These are phyloP conservation scores for Moesziomyces sp. DNA, from an alignment of 1,284 basidiomycete species.

Conservation along the genomic window DNA sequence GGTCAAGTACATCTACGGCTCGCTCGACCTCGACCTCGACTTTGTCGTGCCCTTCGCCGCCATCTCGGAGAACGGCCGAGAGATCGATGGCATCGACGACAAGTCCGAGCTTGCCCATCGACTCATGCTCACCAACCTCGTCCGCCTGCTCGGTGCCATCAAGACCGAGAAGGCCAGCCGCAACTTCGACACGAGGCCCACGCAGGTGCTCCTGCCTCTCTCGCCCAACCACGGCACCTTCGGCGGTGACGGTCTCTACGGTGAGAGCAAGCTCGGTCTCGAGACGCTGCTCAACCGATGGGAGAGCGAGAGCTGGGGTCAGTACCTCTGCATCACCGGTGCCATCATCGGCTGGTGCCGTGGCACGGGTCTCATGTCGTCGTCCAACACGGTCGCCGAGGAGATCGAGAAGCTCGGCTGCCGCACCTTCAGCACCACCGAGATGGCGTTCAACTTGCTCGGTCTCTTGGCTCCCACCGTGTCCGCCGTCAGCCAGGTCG, in stretches of 20 bases:
- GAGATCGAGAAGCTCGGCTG: conserved; percentile 93
- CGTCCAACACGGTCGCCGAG: conserved; percentile 93
- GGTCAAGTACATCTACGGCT: conserved; percentile 97
- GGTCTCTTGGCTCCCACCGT: conserved; percentile 97
- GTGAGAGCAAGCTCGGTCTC: conserved; percentile 96
- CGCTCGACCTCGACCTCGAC: conserved; percentile 92
- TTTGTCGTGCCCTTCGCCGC: conserved; percentile 98
- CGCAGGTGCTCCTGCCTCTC: conserved; percentile 94
- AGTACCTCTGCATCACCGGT: conserved; percentile 96
- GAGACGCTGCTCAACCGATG: conserved; percentile 98
- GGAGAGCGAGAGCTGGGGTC: conserved; percentile 94
- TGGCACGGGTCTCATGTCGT: conserved; percentile 96
- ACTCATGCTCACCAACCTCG: conserved; percentile 81
- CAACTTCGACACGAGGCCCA: conserved; percentile 95
- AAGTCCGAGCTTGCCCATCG: conserved; percentile 97
- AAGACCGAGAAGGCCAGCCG: conserved; percentile 97
- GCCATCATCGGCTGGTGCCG: conserved; percentile 89
- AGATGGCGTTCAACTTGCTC: conserved; percentile 99
- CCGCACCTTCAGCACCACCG: conserved; percentile 97
- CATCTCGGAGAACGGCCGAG: conserved; percentile 96
- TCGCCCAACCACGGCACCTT: conserved; percentile 98
- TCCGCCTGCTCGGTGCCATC: conserved; percentile 93
- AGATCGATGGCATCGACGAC: conserved; percentile 96
- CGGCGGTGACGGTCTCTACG: conserved; percentile 96
- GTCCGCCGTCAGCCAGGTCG: conserved; percentile 99